Evolutionary conservation across 139 green algal genomes (phyloP).

Genomic region (Coccomyxa sp.): DNA sequence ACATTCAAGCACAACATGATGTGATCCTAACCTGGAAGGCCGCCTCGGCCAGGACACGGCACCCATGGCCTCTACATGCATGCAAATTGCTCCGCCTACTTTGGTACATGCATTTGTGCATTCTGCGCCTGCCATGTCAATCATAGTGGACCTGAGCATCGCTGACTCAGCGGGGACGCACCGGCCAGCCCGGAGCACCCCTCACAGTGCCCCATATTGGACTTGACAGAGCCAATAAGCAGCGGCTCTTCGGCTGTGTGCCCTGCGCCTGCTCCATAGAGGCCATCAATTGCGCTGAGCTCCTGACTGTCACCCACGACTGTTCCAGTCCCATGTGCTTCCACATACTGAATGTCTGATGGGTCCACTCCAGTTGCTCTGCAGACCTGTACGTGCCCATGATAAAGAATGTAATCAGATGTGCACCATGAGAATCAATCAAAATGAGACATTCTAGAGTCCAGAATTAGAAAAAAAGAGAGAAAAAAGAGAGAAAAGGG

Average conservation of each 20-base stretch:
- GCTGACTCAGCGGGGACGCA: not conserved
- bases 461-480: not conserved
- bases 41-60: not conserved
- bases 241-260: not conserved
- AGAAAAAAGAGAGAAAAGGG: not conserved
- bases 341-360: constrained; percentile 2
- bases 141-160: too few species aligned
- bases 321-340: constrained; percentile 7
- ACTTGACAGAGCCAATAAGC: constrained; percentile 8
- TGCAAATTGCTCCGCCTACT: too few species aligned
- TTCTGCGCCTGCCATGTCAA: too few species aligned
- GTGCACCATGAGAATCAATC: not conserved
- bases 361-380: not conserved
- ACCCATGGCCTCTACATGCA: too few species aligned
- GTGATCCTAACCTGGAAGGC: not conserved
- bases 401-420: not conserved
- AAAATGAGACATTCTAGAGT: not conserved
- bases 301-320: constrained; percentile 8
- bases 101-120: too few species aligned
- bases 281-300: constrained; percentile 3
- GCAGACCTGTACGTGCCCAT: constrained; percentile 1
- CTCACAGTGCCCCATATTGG: constrained; percentile 14
- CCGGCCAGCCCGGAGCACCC: constrained; percentile 3
- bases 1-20: not conserved
- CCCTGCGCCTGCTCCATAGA: not conserved